Base-by-base conservation (phyloP, 306 rosid genomes). In the Lathyrus tuberosus region DNA sequence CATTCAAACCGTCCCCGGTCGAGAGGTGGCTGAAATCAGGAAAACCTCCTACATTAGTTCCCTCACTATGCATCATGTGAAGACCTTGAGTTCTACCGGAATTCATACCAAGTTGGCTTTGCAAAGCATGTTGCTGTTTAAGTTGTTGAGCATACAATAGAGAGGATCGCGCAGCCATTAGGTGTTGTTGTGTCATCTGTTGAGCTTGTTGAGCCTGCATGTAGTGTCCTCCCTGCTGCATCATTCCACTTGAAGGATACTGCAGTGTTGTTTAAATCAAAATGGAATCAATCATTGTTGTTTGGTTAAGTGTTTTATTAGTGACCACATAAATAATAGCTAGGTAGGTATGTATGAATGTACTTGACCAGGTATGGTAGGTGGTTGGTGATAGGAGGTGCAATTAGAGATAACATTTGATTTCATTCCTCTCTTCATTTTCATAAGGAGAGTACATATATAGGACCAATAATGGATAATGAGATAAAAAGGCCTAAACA, bases 161-260 rank as follows among this genome's bases (percentile, higher is more conserved):
- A 51, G 96, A 89, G 41, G 97, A 91, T 40, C 99, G 89, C 0
- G 92, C 89, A 13, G 92, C 95, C 92, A 95, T 82, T 42, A 95
- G 92, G 1, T 93, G 86, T 42, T 95, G 98, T 4, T 83, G 96
- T 10, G 95, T 69, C 87, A 93, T 86, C 80, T 88, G 97, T 67
- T 86, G 96, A 60, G 92, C 84, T 66, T 88, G 94, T 65, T 87
- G 97, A 74, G 86, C 91, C 72, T 94, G 99, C 87, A 86, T 81
- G 91, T 89, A 91, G 73, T 91, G 96, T 22, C 81, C 86, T 83
- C 96, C 97, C 30, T 88, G 88, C 71, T 89, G 97, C 89, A 88
- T 79, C 4, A 88, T 61, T 62, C 95, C 89, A 69, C 92, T 67
- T 0, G 96, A 58, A 65, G 91, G 74, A 73, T 87, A 91, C 99